Conservation (phyloP, 441 rosid species). For the Corymbia calophylla region DNA sequence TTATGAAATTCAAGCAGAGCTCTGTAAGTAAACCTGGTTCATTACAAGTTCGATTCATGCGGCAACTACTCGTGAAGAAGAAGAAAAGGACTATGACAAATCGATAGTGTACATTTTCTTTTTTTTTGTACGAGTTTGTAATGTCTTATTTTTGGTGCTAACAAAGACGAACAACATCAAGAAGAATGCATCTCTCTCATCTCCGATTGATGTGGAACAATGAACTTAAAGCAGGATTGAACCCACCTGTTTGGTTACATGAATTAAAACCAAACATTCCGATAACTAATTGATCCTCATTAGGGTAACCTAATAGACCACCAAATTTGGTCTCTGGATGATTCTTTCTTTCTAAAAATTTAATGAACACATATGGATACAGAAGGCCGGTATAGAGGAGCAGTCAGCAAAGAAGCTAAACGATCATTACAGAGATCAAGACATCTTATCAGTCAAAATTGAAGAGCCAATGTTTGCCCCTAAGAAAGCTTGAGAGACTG, state of each 20-base stretch:
- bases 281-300: neutral
- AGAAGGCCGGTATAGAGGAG: neutral
- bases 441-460: conserved; percentile 13
- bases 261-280: neutral
- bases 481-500: conserved; percentile 54
- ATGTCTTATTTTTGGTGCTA: neutral
- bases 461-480: neutral
- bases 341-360: neutral
- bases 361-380: neutral
- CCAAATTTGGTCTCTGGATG: neutral
- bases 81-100: neutral
- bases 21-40: neutral
- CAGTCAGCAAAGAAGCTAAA: neutral
- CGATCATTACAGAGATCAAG: neutral
- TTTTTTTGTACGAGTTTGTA: neutral
- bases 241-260: neutral
- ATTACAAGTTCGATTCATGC: neutral
- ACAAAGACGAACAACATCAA: neutral
- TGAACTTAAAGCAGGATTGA: neutral
- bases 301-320: neutral
- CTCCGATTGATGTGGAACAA: neutral
- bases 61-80: neutral
- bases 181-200: neutral
- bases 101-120: too few species aligned
- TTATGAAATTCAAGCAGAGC: neutral